phyloP scores from a whole-genome alignment of 2,329 filamentous ascomycete species.

The Verticillium nonalfalfae region DNA sequence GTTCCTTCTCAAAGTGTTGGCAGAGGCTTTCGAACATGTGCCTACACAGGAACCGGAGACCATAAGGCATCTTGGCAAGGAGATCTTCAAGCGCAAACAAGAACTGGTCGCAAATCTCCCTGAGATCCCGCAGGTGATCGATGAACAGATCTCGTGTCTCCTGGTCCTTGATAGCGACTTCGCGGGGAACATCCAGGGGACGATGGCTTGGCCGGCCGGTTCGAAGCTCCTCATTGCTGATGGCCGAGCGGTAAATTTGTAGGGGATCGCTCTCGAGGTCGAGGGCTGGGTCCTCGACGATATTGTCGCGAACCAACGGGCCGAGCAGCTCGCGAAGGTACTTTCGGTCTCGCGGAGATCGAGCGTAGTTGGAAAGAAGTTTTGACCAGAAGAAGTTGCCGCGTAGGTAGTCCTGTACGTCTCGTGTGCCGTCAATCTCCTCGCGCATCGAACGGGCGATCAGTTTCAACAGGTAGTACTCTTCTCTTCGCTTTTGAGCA shows the following conservation, averaged over 20 bases:
- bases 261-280: constrained; percentile 96
- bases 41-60: constrained; percentile 79
- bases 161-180: constrained; percentile 90
- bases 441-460: constrained; percentile 77
- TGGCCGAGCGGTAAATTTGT: constrained; percentile 91
- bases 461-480: constrained; percentile 92
- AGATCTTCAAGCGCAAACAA: constrained; percentile 76
- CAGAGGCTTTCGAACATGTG: constrained; percentile 78
- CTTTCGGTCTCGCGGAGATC: constrained; percentile 86
- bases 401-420: constrained; percentile 77
- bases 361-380: constrained; percentile 78
- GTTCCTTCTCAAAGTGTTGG: constrained; percentile 72
- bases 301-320: constrained; percentile 80
- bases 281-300: constrained; percentile 84
- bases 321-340: constrained; percentile 84
- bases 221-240: constrained; percentile 94
- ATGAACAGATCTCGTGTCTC: constrained; percentile 93
- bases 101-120: constrained; percentile 91
- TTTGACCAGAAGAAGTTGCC: constrained; percentile 93
- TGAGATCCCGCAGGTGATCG: constrained; percentile 84
- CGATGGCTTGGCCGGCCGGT: constrained; percentile 80
- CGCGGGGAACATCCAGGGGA: constrained; percentile 77
- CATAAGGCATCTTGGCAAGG: constrained; percentile 85
- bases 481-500: constrained; percentile 91
- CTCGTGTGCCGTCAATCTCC: constrained; percentile 68